A percentile compares a stretch with the other conserved stretches of the same genome.
Evolutionary conservation across 305 asterid species (phyloP).

Genomic region (Caryopteris hybrid): DNA sequence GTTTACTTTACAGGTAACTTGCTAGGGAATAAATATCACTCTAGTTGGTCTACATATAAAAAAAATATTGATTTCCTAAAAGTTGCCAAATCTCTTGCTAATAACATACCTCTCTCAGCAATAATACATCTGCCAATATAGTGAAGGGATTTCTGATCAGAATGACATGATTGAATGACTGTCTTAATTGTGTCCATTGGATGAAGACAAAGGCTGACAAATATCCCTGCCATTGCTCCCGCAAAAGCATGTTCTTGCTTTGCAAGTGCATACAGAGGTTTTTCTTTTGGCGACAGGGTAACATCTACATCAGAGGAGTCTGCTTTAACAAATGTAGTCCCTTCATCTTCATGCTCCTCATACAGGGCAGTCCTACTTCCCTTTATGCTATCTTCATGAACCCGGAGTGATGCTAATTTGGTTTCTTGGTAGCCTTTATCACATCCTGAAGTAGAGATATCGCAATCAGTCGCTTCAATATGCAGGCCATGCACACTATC

Average conservation of each 20-base stretch:
- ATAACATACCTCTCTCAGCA: conserved; percentile 72
- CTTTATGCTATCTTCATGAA: conserved; percentile 21
- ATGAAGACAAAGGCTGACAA: conserved; percentile 88
- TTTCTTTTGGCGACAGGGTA: conserved; percentile 31
- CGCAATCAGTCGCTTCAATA: conserved; percentile 19
- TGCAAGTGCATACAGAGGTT: conserved; percentile 43
- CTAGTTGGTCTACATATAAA: neutral
- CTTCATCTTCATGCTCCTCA: conserved; percentile 22
- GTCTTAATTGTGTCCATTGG: conserved; percentile 93
- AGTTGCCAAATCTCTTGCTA: conserved; percentile 6
- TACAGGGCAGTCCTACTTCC: conserved; percentile 14
- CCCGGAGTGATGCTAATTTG: conserved; percentile 19
- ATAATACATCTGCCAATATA: conserved; percentile 60
- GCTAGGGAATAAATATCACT: neutral
- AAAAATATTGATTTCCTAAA: neutral
- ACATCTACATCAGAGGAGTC: conserved; percentile 29
- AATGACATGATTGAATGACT: conserved; percentile 69
- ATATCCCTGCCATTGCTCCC: conserved; percentile 93
- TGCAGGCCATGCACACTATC: conserved; percentile 16
- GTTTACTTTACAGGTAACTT: conserved; percentile 11
- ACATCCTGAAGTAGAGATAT: conserved; percentile 25
- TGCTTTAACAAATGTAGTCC: conserved; percentile 6
- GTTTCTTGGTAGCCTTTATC: conserved; percentile 21
- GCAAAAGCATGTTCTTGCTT: conserved; percentile 91
- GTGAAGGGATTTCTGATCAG: conserved; percentile 59